Percentiles rank a stretch among this genome's conserved stretches.
These are phyloP conservation scores for Ogataea chonburiensis DNA, from an alignment of 805 yeast genomes.

Conservation along the genomic window DNA sequence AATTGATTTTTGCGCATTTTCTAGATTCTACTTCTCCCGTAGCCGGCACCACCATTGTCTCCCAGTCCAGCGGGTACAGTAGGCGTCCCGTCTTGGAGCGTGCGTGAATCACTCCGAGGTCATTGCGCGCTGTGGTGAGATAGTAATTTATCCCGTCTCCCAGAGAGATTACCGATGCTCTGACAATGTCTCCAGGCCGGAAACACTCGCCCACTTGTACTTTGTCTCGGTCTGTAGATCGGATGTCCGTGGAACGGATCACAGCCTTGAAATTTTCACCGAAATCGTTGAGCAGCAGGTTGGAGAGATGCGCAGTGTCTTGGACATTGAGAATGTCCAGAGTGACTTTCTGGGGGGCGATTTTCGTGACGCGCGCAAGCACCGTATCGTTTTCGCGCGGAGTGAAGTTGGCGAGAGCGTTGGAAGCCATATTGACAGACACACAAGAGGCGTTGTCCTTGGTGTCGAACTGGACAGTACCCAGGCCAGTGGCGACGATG, in stretches of 20 bases:
- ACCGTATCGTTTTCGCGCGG: conserved; percentile 88
- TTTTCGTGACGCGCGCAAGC: conserved; percentile 66
- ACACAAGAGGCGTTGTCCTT: conserved; percentile 21
- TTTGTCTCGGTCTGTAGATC: conserved; percentile 88
- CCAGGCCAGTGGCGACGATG: conserved; percentile 60
- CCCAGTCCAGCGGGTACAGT: conserved; percentile 94
- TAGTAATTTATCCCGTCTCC: conserved; percentile 96
- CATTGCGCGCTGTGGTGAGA: conserved; percentile 84
- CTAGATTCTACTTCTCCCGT: conserved; percentile 76
- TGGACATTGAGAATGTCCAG: conserved; percentile 62
- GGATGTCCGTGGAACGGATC: conserved; percentile 81
- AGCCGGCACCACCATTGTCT: conserved; percentile 78
- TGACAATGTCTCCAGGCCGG: conserved; percentile 88
- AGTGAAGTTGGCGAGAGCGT: conserved; percentile 40
- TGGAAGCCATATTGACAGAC: conserved; percentile 13
- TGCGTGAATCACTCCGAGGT: conserved; percentile 92
- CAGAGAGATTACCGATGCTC: conserved; percentile 78
- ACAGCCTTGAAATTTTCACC: conserved; percentile 90
- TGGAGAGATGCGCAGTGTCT: conserved; percentile 9
- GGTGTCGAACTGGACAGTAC: conserved; percentile 44
- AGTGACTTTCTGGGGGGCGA: conserved; percentile 66
- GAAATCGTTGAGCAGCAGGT: conserved; percentile 47
- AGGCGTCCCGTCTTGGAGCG: conserved; percentile 65
- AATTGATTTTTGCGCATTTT: conserved; percentile 72
- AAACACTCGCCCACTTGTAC: conserved; percentile 77